Evolutionary conservation across 2,329 filamentous ascomycete genomes (phyloP).

Genomic region (Xylariaceae sp.): DNA sequence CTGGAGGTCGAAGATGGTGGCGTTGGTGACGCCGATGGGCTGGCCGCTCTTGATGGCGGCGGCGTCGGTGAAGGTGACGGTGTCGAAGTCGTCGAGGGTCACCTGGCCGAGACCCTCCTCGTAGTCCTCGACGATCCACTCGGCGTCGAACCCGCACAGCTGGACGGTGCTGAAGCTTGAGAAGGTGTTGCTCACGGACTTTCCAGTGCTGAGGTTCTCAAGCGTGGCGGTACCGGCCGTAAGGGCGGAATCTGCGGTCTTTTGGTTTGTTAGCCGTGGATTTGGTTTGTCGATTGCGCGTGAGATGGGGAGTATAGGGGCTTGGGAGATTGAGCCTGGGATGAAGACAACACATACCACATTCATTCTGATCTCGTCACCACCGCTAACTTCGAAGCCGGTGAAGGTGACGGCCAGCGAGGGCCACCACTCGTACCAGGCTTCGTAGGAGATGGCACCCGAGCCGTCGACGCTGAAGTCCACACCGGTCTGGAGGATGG

Average conservation of each 20-base stretch:
- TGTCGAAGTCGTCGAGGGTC: conserved; percentile 44
- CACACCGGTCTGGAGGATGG: conserved; percentile 55
- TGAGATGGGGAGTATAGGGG: background rate
- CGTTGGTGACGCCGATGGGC: conserved; percentile 37
- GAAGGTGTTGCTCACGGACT: conserved; percentile 51
- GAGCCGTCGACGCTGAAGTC: conserved; percentile 48
- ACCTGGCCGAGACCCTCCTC: conserved; percentile 39
- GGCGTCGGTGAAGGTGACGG: conserved; percentile 41
- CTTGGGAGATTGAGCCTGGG: background rate
- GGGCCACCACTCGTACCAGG: conserved; percentile 60
- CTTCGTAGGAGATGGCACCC: conserved; percentile 43
- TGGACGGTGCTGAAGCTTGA: conserved; percentile 34
- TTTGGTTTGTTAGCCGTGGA: background rate
- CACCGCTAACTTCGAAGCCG: conserved; percentile 37
- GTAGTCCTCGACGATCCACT: conserved; percentile 61
- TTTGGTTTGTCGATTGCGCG: background rate
- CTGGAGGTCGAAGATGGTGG: conserved; percentile 43
- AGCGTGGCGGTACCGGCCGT: conserved; percentile 18
- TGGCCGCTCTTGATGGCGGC: conserved; percentile 37
- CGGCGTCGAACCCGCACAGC: conserved; percentile 54
- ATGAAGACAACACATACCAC: conserved; percentile 19
- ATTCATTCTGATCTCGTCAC: conserved; percentile 29
- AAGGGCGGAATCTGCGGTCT: conserved; percentile 14
- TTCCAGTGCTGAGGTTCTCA: conserved; percentile 47
- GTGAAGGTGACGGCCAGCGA: conserved; percentile 51